These are phyloP conservation scores for Ogataea nitratoaversa DNA, from an alignment of 805 yeast genomes.

Conservation along the genomic window DNA sequence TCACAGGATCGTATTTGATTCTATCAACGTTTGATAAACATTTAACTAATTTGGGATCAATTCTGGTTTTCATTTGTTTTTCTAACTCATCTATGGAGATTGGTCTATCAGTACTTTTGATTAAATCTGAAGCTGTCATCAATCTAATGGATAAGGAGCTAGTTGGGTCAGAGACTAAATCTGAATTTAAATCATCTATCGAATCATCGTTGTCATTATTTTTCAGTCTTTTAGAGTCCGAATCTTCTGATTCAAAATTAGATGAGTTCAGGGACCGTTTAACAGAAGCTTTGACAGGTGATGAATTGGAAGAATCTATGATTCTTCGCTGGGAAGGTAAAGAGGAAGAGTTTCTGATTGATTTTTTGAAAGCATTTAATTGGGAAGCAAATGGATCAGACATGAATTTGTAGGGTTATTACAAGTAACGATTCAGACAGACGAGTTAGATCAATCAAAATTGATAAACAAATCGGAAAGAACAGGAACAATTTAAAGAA, in stretches of 20 bases:
- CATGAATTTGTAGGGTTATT: too few relatives aligned
- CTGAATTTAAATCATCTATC: slow-evolving; percentile 15
- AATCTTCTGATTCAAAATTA: slow-evolving; percentile 9
- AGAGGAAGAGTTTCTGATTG: slow-evolving; percentile 50
- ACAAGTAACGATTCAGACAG: too few relatives aligned
- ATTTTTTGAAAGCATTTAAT: slow-evolving; percentile 60
- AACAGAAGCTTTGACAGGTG: slow-evolving; percentile 2
- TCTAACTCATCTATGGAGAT: slow-evolving; percentile 62
- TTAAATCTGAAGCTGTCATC: slow-evolving; percentile 86
- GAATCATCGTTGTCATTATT: too few relatives aligned
- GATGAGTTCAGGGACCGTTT: slow-evolving; percentile 10
- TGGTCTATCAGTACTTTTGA: slow-evolving; percentile 68
- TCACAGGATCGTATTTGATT: slow-evolving; percentile 59
- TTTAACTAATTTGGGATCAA: slow-evolving; percentile 61
- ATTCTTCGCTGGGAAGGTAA: slow-evolving; percentile 36
- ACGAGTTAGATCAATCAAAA: too few relatives aligned
- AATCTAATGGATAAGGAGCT: slow-evolving; percentile 70
- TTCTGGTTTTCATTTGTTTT: slow-evolving; percentile 58
- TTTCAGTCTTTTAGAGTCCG: slow-evolving; percentile 15
- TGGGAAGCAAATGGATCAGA: slow-evolving; percentile 35
- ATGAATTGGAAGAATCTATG: slow-evolving; percentile 10
- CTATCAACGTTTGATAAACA: slow-evolving; percentile 73
- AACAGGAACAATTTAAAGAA: too few relatives aligned
- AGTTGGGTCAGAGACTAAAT: slow-evolving; percentile 4
- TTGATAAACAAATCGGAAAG: too few relatives aligned